Evolutionary conservation across 352 stramenopile species (phyloP), one percentile per base, ranked within the genome.

Genomic region (Pythium oligandrum): DNA sequence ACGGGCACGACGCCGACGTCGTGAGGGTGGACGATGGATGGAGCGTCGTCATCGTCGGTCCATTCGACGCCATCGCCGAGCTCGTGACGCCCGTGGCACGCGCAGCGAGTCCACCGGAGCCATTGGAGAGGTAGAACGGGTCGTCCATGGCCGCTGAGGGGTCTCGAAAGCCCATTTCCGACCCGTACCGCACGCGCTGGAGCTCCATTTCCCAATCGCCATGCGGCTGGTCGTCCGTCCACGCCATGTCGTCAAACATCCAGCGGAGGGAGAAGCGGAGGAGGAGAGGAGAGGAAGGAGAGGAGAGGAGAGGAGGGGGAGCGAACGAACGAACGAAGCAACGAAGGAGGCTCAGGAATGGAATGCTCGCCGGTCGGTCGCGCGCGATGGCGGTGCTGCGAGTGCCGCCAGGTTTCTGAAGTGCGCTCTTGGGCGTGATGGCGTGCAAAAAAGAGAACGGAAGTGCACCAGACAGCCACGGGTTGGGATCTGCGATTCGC

Each of bases 1-100:
- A 87, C 53, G 80, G 80, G 51, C 77, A 90, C 33, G 80, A 90
- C 39, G 80, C 76, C 35, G 80, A 90, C 51, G 78, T 82, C 17
- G 80, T 87, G 48, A 90, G 60, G 31, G 57, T 10, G 17, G 45
- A 51, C 12, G 31, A 17, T n/a, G 17, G 30, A 26, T 26, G 17
- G 17, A 26, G 17, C 17, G 17, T 26, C 17, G 17, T 26, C 17
- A 26, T 26, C 17, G 17, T 26, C 17, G 17, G 0, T 26, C 17
- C 17, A 26, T 26, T 26, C 17, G 37, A n/a, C 17, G n/a, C 31
- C 4, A 45, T 5, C 10, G 34, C n/a, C 2, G 37, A 30, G 17
- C 17, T 56, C 46, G 26, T 44, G 26, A 38, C 32, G 43, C 3
- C 39, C 11, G 44, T 50, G 32, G 42, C 12, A 26, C n/a, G 12